Percentiles rank a stretch among this genome's conserved stretches.
phyloP scores from a whole-genome alignment of 2,329 filamentous ascomycete genomes.

The Dactylellina cionopaga region DNA sequence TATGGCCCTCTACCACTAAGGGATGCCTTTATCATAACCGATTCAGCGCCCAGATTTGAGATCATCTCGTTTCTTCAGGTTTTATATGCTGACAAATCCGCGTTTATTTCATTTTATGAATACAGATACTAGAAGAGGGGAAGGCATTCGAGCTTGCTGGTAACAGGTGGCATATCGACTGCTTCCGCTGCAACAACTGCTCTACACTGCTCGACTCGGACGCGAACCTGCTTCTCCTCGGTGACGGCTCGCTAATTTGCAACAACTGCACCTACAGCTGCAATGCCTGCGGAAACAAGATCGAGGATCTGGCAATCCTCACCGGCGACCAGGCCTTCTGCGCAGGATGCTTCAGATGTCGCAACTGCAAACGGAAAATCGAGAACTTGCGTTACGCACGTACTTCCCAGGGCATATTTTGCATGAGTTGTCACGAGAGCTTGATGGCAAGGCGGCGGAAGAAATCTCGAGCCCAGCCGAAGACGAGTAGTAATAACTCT shows the following conservation, averaged over 20 bases:
- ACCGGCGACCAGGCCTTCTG: slow-evolving; percentile 98
- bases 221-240: slow-evolving; percentile 93
- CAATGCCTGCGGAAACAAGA: slow-evolving; percentile 95
- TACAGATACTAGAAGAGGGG: slow-evolving; percentile 93
- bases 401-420: slow-evolving; percentile 98
- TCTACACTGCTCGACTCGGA: slow-evolving; percentile 96
- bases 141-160: slow-evolving; percentile 97
- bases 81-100: slow-evolving; percentile 49
- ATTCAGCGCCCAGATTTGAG: neutral
- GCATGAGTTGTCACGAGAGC: slow-evolving; percentile 98
- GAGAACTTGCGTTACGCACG: slow-evolving; percentile 97
- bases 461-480: slow-evolving; percentile 73
- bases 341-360: slow-evolving; percentile 93
- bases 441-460: slow-evolving; percentile 92
- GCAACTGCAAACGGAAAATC: slow-evolving; percentile 98
- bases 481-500: slow-evolving; percentile 53
- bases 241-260: slow-evolving; percentile 97
- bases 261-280: slow-evolving; percentile 99
- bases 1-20: neutral
- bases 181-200: slow-evolving; percentile 97
- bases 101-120: neutral
- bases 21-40: neutral
- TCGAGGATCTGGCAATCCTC: slow-evolving; percentile 95
- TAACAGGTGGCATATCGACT: slow-evolving; percentile 98
- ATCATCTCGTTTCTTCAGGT: neutral